Base-by-base conservation (phyloP, 2,329 filamentous ascomycete genomes). In the Penicillium brasilianum region DNA sequence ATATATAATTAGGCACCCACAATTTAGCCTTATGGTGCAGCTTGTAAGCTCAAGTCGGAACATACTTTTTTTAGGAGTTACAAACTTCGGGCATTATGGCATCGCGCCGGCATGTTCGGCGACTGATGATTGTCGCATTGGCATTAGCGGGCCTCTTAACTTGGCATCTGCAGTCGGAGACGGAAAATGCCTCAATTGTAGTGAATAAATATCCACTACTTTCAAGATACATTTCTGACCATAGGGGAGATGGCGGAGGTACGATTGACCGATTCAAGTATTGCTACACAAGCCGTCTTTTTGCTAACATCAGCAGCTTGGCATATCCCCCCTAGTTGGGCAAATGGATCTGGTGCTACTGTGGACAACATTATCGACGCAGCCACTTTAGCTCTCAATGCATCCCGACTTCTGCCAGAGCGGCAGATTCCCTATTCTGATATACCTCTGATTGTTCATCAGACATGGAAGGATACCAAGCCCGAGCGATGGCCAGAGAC, bases 381-480 rank as follows among this genome's bases (percentile, higher is more conserved):
- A 10, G 52, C 52, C 22, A 43, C 10, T 3, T 41, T 54, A 1
- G 52, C 52, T 30, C 52, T 44, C 11, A 43, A 41, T 32, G 52
- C 25, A 14, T 44, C 52, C 16, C 16, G 25, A 30, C 16, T 18
- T 10, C 7, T 43, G 4, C 25, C 52, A 41, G 52, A 43, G n/a
- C 41, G 52, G 36, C 52, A 44, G 52, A 54, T 54, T 18, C 52
- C 52, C 9, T 25, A 54, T 13, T 54, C 52, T 39, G 52, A 10
- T 4, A 54, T 54, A 8, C 52, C 52, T 3, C n/a, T 54, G 52
- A 54, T 54, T n/a, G 28, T 54, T 22, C 52, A 54, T 54, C 52
- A 54, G 20, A 54, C 52, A 54, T 54, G 52, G 52, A 54, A 54
- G n/a, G n/a, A 54, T 32, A 54, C 52, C 28, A 6, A 44, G 28